Evolutionary conservation across 2,329 filamentous ascomycete species (phyloP).

Genomic region (Teratosphaeria gauchensis): DNA sequence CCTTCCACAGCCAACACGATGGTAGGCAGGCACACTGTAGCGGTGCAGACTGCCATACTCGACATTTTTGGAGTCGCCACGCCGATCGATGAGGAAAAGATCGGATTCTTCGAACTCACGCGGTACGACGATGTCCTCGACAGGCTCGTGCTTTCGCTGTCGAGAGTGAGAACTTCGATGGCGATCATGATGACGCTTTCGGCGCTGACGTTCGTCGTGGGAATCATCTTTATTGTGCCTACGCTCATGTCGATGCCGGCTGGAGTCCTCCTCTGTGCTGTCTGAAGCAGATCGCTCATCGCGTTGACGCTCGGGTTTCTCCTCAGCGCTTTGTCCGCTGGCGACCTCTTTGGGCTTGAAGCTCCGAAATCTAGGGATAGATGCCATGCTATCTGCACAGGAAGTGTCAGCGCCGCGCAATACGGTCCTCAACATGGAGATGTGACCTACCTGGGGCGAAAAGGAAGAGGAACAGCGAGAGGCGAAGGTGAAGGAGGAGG

Average conservation of each 20-base stretch:
- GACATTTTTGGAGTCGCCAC: slow-evolving; percentile 66
- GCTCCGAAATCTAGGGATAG: slow-evolving; percentile 63
- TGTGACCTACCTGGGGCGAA: background rate
- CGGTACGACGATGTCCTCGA: background rate
- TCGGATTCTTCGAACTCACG: slow-evolving; percentile 18
- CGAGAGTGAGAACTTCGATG: background rate
- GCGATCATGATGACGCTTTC: background rate
- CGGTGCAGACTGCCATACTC: slow-evolving; percentile 65
- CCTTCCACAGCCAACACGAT: slow-evolving; percentile 56
- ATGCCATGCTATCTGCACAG: slow-evolving; percentile 3
- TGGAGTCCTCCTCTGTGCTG: background rate
- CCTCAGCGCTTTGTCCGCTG: slow-evolving; percentile 4
- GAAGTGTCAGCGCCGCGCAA: too few species aligned
- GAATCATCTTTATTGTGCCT: background rate
- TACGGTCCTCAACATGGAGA: background rate
- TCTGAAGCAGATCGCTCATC: background rate
- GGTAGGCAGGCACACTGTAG: slow-evolving; percentile 62
- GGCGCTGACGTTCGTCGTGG: background rate
- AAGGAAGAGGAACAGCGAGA: background rate
- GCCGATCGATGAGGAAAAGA: slow-evolving; percentile 57
- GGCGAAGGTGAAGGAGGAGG: background rate
- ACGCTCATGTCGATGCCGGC: background rate
- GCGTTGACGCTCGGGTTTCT: slow-evolving; percentile 1
- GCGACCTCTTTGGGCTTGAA: slow-evolving; percentile 48
- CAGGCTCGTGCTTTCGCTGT: background rate